phyloP scores from a whole-genome alignment of 305 asterid genomes.

The Fraxinus greggii region DNA sequence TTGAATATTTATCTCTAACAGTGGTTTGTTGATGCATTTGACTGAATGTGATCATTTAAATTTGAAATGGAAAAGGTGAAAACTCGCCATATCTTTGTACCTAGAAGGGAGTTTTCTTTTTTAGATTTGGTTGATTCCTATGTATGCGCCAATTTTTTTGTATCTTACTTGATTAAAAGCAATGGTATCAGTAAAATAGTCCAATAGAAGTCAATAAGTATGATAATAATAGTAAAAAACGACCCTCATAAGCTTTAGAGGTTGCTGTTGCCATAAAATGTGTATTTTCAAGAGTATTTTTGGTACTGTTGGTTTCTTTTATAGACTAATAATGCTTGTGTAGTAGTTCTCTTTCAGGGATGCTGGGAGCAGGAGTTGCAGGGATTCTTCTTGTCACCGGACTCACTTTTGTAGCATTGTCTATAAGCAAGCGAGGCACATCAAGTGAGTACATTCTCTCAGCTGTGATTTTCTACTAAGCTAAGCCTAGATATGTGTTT shows the following conservation, averaged over 20 bases:
- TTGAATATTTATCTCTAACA: neutral
- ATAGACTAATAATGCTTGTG: conserved; percentile 57
- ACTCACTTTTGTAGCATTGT: conserved; percentile 61
- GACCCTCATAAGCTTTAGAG: neutral
- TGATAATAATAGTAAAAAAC: neutral
- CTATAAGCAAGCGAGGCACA: conserved; percentile 52
- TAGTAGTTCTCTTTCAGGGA: conserved; percentile 74
- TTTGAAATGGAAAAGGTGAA: neutral
- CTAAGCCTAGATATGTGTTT: neutral
- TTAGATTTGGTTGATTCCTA: neutral
- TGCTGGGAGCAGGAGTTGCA: conserved; percentile 73
- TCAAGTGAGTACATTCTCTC: conserved; percentile 48
- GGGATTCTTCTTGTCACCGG: conserved; percentile 75
- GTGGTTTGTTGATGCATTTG: neutral
- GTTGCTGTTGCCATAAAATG: neutral
- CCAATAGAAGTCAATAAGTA: neutral
- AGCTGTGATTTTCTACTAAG: neutral
- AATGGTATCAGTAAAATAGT: neutral
- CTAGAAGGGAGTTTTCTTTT: neutral
- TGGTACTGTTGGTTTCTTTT: conserved; percentile 25
- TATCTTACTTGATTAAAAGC: neutral
- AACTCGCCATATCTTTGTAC: neutral
- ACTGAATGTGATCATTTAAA: neutral
- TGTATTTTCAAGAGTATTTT: neutral
- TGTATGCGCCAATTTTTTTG: neutral